Base-by-base conservation (phyloP, 2,329 filamentous ascomycete species). In the Fusarium aywerte region DNA sequence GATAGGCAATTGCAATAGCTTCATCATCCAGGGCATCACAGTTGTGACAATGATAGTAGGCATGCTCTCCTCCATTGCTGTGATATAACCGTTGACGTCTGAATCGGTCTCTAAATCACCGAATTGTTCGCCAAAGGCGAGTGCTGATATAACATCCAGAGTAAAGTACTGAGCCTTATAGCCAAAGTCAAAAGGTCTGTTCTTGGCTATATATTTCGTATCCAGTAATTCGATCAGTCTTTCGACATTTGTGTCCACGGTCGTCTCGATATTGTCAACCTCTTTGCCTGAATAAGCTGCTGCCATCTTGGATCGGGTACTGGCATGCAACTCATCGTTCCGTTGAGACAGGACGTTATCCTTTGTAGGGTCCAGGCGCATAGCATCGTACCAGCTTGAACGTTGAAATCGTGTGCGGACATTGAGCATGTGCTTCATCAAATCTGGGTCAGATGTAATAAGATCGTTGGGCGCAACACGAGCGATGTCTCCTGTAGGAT, bases 231-330 rank as follows among this genome's bases (percentile, higher is more conserved):
- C 65, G 1, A 86, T 75, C 2, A 82, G 77, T 16, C 75, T 59
- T 3, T 49, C 45, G 11, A 87, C 76, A 42, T 82, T 80, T 12
- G 76, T 69, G 57, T 87, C 83, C 21, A 88, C 81, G 18, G 80
- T 79, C 7, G 75, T 66, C 65, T 87, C 84, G 2, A 87, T 71
- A 5, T 76, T 74, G 4, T 80, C 77, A 16, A 85, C 83, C 25
- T 86, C 85, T 62, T 84, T 83, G 7, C 84, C 84, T 2, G 82
- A 80, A 64, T 86, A 86, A 61, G 83, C 86, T 4, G 81, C 76
- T 7, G 82, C 80, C 78, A 87, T 82, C 65, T 85, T 84, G 15
- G 81, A 79, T 16, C 80, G 78, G 33, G 83, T 71, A 69, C 73
- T 72, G 82, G 65, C 65, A 31, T 72, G 85, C 40, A 76, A 74